phyloP scores from a whole-genome alignment of 2,329 filamentous ascomycete genomes.

The Cordyceps farinosa region DNA sequence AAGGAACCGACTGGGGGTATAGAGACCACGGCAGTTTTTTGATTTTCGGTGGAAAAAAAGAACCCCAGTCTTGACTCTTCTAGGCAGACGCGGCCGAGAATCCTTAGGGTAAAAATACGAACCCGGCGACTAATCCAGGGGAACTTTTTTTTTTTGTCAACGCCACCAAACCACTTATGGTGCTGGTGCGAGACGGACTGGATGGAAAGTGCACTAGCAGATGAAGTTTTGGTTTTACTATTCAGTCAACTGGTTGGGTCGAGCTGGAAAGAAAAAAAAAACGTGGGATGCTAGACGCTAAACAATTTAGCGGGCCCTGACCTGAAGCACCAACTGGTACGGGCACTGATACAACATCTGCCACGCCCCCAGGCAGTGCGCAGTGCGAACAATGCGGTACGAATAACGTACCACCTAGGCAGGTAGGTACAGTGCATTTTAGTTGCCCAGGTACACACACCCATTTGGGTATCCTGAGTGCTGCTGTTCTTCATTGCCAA shows the following conservation, averaged over 20 bases:
- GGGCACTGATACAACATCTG: neutral
- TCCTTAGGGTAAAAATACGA: too few species aligned
- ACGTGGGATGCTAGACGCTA: neutral
- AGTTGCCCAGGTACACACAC: neutral
- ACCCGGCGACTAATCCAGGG: neutral
- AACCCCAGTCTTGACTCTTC: too few species aligned
- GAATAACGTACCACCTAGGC: too few species aligned
- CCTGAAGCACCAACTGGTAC: slow-evolving; percentile 4
- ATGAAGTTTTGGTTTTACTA: neutral
- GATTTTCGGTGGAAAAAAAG: too few species aligned
- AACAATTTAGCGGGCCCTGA: neutral
- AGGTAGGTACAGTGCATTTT: too few species aligned
- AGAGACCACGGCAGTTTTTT: too few species aligned
- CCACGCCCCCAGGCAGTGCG: neutral
- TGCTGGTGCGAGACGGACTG: too few species aligned
- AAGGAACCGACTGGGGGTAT: neutral
- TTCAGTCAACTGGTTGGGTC: neutral
- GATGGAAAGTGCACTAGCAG: neutral
- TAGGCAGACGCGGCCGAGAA: too few species aligned
- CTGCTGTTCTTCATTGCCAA: neutral
- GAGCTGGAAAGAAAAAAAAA: neutral
- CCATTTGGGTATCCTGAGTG: neutral
- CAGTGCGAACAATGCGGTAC: neutral
- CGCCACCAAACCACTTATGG: neutral
- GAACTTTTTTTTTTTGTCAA: neutral